Conservation (phyloP, 1,139 yeast genomes). For the Hanseniaspora uvarum region DNA sequence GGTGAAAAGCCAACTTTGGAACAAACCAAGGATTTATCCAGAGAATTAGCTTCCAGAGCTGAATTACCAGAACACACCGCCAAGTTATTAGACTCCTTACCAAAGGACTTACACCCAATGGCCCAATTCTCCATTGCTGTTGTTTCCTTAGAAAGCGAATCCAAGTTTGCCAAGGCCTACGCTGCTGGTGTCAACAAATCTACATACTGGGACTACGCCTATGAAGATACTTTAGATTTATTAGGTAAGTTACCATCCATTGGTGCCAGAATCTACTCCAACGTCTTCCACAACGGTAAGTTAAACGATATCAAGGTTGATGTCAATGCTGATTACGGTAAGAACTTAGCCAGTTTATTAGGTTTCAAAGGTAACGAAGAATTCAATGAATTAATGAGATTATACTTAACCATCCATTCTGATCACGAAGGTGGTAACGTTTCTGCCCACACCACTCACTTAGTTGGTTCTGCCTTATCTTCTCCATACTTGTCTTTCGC, state of each 20-base stretch:
- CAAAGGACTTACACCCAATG: conserved; percentile 55
- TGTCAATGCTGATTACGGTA: conserved; percentile 76
- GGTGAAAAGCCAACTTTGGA: conserved; percentile 52
- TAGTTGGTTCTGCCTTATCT: conserved; percentile 37
- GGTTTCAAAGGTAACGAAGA: conserved; percentile 50
- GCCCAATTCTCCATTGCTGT: conserved; percentile 62
- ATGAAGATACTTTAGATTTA: conserved; percentile 54
- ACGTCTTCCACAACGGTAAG: conserved; percentile 47
- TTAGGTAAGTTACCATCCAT: conserved; percentile 58
- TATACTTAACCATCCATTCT: conserved; percentile 38
- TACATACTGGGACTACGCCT: conserved; percentile 60
- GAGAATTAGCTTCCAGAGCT: conserved; percentile 50
- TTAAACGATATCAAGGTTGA: conserved; percentile 49
- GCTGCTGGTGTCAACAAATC: conserved; percentile 56
- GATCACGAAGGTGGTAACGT: conserved; percentile 43
- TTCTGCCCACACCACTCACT: conserved; percentile 38
- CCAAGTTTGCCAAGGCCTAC: conserved; percentile 58
- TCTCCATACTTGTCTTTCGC: conserved; percentile 36
- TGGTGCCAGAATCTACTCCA: conserved; percentile 58
- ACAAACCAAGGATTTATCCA: conserved; percentile 45
- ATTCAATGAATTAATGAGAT: conserved; percentile 36
- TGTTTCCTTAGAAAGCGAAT: conserved; percentile 49
- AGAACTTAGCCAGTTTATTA: conserved; percentile 73
- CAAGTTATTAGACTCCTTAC: conserved; percentile 45
- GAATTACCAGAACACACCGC: conserved; percentile 47